Evolutionary conservation across 2,329 filamentous ascomycete species (phyloP).

Genomic region (Aureobasidium melanogenum): DNA sequence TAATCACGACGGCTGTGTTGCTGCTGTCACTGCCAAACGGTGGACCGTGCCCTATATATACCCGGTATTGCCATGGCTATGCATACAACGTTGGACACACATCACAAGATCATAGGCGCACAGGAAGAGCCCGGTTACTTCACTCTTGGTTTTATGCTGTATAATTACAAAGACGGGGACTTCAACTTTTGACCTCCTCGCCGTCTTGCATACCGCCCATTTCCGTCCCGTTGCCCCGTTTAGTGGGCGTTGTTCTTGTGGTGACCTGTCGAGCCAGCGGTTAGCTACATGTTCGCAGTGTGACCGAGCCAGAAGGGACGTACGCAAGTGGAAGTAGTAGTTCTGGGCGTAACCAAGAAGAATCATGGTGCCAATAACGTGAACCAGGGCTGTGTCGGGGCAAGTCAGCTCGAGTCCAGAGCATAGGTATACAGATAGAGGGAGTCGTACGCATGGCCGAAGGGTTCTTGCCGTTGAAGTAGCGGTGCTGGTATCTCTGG

Average conservation of each 20-base stretch:
- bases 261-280: conserved; percentile 57
- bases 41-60: neutral
- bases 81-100: neutral
- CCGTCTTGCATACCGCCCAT: neutral
- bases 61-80: neutral
- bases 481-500: conserved; percentile 72
- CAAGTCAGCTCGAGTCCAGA: neutral
- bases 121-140: neutral
- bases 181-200: neutral
- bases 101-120: neutral
- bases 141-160: conserved; percentile 9
- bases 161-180: conserved; percentile 10
- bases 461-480: conserved; percentile 86
- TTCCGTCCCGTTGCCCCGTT: conserved; percentile 7
- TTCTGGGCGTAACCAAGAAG: conserved; percentile 88
- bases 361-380: conserved; percentile 70
- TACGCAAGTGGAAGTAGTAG: conserved; percentile 99
- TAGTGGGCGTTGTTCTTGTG: conserved; percentile 99
- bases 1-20: neutral
- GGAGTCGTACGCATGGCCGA: conserved; percentile 71
- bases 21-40: neutral
- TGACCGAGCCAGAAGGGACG: conserved; percentile 32
- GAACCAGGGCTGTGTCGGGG: conserved; percentile 63
- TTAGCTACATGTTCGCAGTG: conserved; percentile 18
- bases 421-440: neutral